A percentile compares a stretch with the other conserved stretches of the same genome.
Conservation (phyloP, 1,284 basidiomycete species). For the Omphalotus olearius region DNA sequence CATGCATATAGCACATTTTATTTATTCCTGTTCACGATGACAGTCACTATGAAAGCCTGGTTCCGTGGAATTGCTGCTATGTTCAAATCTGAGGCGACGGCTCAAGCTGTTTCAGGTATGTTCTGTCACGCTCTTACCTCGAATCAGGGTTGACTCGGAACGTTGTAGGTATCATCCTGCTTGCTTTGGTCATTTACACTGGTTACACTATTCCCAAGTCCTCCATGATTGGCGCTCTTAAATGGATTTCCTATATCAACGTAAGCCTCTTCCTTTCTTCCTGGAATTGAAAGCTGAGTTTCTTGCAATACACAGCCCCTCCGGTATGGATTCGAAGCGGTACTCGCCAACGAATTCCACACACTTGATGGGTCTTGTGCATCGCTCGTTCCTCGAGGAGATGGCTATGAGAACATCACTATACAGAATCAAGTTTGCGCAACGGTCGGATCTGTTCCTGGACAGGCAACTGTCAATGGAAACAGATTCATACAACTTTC, state of each 20-base stretch:
- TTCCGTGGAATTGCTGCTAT: constrained; percentile 49
- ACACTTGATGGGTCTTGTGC: constrained; percentile 39
- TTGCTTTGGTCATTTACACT: constrained; percentile 21
- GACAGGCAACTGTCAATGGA: constrained; percentile 44
- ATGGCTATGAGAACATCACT: constrained; percentile 48
- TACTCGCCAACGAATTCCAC: constrained; percentile 52
- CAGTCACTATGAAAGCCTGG: constrained; percentile 48
- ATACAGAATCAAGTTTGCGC: constrained; percentile 59
- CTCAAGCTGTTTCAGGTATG: constrained; percentile 49
- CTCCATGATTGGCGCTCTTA: constrained; percentile 1
- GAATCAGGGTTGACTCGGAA: constrained; percentile 25
- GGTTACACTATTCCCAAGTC: constrained; percentile 35
- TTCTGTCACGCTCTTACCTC: constrained; percentile 37
- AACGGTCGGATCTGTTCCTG: constrained; percentile 48
- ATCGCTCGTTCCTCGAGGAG: constrained; percentile 39
- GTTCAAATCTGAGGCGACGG: constrained; percentile 36
- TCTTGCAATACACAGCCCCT: constrained; percentile 27
- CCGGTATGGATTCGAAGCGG: constrained; percentile 43
- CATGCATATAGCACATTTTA: constrained; percentile 36
- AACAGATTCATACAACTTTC: constrained; percentile 51
- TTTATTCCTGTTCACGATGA: constrained; percentile 39
- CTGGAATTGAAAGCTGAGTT: neutral
- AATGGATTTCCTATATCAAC: constrained; percentile 7
- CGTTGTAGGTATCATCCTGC: constrained; percentile 51
- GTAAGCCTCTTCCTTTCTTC: constrained; percentile 25